Evolutionary conservation across 306 rosid species (phyloP).

Genomic region (Cucumis cinereus): DNA sequence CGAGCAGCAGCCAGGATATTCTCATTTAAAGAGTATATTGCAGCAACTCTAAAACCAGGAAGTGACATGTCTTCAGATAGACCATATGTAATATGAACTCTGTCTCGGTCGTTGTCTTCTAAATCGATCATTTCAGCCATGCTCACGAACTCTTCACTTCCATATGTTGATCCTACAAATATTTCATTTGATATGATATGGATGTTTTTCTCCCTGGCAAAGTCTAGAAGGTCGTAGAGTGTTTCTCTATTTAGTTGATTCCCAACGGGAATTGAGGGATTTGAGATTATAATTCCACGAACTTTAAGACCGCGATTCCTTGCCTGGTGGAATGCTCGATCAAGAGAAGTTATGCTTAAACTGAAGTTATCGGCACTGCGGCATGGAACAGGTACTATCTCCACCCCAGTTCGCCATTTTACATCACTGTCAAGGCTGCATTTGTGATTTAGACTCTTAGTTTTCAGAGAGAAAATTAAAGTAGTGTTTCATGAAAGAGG

Average conservation of each 20-base stretch:
- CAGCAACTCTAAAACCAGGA: constrained; percentile 68
- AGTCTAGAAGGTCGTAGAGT: constrained; percentile 60
- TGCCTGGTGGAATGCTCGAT: constrained; percentile 75
- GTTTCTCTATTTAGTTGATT: constrained; percentile 43
- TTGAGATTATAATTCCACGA: constrained; percentile 68
- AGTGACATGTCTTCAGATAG: constrained; percentile 69
- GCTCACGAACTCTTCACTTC: constrained; percentile 56
- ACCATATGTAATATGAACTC: constrained; percentile 70
- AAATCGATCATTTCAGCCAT: constrained; percentile 64
- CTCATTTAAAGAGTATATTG: constrained; percentile 59
- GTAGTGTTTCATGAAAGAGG: neutral
- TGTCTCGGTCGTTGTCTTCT: constrained; percentile 50
- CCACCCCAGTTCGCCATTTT: constrained; percentile 71
- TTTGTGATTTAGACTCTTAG: constrained; percentile 20
- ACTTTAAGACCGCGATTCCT: constrained; percentile 73
- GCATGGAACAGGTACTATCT: constrained; percentile 70
- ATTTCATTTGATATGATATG: constrained; percentile 73
- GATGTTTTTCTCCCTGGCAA: constrained; percentile 85
- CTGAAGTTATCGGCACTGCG: constrained; percentile 69
- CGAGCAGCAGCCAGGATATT: constrained; percentile 48
- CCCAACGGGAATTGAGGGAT: constrained; percentile 75
- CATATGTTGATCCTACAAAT: constrained; percentile 43
- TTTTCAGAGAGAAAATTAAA: neutral
- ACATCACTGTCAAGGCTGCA: constrained; percentile 68
- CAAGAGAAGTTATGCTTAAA: constrained; percentile 45